Conservation (phyloP, 768 basidiomycete genomes). For the Hygrocybe punicea region DNA sequence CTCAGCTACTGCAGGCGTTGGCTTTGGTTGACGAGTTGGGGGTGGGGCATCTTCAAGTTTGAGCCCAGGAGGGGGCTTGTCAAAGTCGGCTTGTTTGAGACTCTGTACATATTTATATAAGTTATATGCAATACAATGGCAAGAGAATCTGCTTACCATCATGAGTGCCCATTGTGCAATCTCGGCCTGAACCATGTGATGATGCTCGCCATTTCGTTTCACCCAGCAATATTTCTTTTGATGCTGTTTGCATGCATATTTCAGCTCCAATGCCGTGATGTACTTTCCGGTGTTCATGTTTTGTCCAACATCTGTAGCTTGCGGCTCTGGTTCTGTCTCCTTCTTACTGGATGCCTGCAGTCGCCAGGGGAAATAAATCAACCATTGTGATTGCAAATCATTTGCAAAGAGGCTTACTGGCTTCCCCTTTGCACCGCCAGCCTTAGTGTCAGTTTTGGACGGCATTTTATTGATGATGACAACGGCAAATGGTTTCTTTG, state of each 20-base stretch:
- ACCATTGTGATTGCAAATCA: not conserved
- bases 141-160: not conserved
- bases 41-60: not conserved
- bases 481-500: not conserved
- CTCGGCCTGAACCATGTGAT: not conserved
- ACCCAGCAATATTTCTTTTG: slow-evolving; percentile 1
- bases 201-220: not conserved
- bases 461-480: not conserved
- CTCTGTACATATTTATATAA: not conserved
- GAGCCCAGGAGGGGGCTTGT: not conserved
- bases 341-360: not conserved
- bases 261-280: slow-evolving; percentile 2
- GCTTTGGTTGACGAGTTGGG: not conserved
- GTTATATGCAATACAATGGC: not conserved
- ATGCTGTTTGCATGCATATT: not conserved
- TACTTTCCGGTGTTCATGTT: not conserved
- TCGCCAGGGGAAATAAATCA: not conserved
- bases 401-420: not conserved
- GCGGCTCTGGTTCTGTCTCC: not conserved
- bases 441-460: no score
- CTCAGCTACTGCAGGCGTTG: not conserved
- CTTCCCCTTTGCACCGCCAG: not conserved
- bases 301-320: not conserved
- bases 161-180: slow-evolving; percentile 4
- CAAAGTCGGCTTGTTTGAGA: slow-evolving; percentile 1